Conservation (phyloP, 177 flowering plant species). For the Vitis hybrid region DNA sequence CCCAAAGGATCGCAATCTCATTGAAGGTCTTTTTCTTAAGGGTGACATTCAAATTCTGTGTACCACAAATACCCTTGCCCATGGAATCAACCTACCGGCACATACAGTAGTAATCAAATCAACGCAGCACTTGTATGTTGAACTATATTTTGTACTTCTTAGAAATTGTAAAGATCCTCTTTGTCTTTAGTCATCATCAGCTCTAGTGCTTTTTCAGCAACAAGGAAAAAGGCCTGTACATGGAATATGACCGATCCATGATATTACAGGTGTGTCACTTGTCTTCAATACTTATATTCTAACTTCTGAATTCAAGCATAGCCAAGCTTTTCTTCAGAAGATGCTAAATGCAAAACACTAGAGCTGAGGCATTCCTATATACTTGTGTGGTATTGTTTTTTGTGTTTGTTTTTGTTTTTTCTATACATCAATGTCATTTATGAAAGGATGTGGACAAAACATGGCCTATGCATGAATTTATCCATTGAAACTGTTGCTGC, state of each 20-base stretch:
- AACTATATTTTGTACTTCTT: neutral
- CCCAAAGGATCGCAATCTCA: constrained; percentile 79
- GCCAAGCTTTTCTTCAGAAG: neutral
- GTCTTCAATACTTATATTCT: neutral
- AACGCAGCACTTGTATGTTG: constrained; percentile 85
- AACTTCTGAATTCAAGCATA: neutral
- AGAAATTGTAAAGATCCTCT: neutral
- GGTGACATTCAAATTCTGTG: constrained; percentile 92
- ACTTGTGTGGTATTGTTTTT: too few species aligned
- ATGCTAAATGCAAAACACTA: neutral
- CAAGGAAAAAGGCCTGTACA: constrained; percentile 90
- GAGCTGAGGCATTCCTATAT: too few species aligned
- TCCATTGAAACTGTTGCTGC: too few species aligned
- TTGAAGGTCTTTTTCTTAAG: constrained; percentile 91
- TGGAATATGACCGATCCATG: constrained; percentile 93
- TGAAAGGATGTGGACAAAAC: too few species aligned
- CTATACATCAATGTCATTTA: too few species aligned
- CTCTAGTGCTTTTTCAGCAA: constrained; percentile 50
- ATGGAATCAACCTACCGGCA: constrained; percentile 97
- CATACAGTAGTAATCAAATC: constrained; percentile 97
- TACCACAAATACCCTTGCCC: constrained; percentile 97
- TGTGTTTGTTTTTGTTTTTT: too few species aligned
- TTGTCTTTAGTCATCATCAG: constrained; percentile 11
- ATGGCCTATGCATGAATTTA: too few species aligned
- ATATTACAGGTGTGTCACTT: constrained; percentile 66